Percentiles rank a stretch among this genome's conserved stretches.
phyloP scores from a whole-genome alignment of 495 filamentous ascomycete species.

The Clohesyomyces aquaticus region DNA sequence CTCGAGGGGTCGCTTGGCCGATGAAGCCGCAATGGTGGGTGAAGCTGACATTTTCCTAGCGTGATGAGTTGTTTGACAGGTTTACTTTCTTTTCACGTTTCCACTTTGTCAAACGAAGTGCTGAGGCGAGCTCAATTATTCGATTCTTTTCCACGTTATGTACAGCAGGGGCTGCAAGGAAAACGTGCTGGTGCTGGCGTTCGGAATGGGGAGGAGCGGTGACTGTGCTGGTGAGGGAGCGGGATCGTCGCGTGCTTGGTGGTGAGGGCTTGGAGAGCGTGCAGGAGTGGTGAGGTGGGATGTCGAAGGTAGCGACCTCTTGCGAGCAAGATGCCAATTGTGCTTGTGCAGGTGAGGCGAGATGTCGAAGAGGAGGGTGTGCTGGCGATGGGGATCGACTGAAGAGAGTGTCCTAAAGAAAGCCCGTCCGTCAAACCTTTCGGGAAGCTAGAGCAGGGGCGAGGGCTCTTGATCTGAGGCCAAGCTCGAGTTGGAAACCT shows the following conservation, averaged over 20 bases:
- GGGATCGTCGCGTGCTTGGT: slow-evolving; percentile 37
- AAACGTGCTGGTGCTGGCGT: slow-evolving; percentile 80
- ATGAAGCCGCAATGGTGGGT: slow-evolving; percentile 60
- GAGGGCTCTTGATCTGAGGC: slow-evolving; percentile 9
- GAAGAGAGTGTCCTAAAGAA: slow-evolving; percentile 26
- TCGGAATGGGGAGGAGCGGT: slow-evolving; percentile 40
- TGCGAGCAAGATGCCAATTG: slow-evolving; percentile 30
- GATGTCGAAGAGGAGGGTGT: slow-evolving; percentile 24
- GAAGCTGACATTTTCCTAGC: slow-evolving; percentile 62
- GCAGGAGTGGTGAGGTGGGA: slow-evolving; percentile 28
- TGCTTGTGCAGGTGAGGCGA: slow-evolving; percentile 32
- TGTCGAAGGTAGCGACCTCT: slow-evolving; percentile 30
- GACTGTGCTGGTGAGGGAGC: slow-evolving; percentile 40
- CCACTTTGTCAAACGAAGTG: slow-evolving; percentile 11
- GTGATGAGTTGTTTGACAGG: slow-evolving; percentile 16
- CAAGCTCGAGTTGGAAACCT: slow-evolving; percentile 1
- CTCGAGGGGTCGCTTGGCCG: slow-evolving; percentile 92
- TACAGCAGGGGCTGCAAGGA: slow-evolving; percentile 80
- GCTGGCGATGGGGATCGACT: slow-evolving; percentile 4
- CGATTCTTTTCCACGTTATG: slow-evolving; percentile 70
- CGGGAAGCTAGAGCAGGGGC: slow-evolving; percentile 7
- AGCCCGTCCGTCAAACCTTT: slow-evolving; percentile 36
- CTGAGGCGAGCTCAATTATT: slow-evolving; percentile 38
- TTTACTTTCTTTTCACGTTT: slow-evolving; percentile 27
- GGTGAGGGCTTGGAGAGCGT: slow-evolving; percentile 34